Evolutionary conservation across 1,284 basidiomycete species (phyloP).

Genomic region (Trametes versicolor): DNA sequence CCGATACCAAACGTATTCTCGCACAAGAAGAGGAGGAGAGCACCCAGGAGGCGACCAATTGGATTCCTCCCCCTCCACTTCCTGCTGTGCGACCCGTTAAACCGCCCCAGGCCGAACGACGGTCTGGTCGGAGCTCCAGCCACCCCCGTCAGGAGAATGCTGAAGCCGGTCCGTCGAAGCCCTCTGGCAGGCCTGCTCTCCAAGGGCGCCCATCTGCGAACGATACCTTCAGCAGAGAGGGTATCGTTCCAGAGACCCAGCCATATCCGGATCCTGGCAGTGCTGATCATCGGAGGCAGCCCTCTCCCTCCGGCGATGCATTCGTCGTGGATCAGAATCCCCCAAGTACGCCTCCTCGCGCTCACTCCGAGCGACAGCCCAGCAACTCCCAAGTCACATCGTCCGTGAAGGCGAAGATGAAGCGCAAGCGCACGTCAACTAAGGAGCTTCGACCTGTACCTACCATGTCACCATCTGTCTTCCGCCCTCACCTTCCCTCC

Average conservation of each 20-base stretch:
- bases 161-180: constrained; percentile 15
- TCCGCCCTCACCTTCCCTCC: constrained; percentile 32
- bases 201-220: constrained; percentile 24
- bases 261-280: neutral
- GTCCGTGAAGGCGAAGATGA: constrained; percentile 33
- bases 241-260: constrained; percentile 36
- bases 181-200: neutral
- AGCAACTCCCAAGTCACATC: constrained; percentile 13
- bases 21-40: constrained; percentile 35
- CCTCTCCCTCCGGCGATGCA: constrained; percentile 10
- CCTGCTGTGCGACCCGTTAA: neutral
- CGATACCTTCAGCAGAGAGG: constrained; percentile 36
- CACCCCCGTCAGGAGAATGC: neutral
- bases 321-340: neutral
- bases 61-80: constrained; percentile 1
- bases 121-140: neutral
- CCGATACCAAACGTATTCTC: constrained; percentile 17
- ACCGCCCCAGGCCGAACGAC: neutral
- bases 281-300: constrained; percentile 4
- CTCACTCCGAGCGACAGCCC: neutral
- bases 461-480: constrained; percentile 34
- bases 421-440: constrained; percentile 16
- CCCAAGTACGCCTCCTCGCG: constrained; percentile 26
- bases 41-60: constrained; percentile 30
- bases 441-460: constrained; percentile 34